These are phyloP conservation scores for Verticillium dahliae DNA, from an alignment of 2,329 filamentous ascomycete species.

Conservation along the genomic window DNA sequence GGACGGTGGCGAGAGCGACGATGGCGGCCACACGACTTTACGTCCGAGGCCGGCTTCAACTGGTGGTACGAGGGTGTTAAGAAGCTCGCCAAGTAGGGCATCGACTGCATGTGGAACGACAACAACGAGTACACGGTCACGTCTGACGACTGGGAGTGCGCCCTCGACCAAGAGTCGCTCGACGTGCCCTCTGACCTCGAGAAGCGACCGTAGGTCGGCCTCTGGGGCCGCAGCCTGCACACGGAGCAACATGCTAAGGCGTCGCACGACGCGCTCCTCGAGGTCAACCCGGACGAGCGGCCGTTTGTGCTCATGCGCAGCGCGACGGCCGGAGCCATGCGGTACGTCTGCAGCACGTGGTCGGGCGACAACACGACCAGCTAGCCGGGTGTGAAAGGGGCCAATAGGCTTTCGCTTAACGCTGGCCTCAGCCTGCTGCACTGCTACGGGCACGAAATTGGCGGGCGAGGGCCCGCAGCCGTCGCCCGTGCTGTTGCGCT, in stretches of 20 bases:
- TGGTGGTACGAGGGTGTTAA: conserved; percentile 69
- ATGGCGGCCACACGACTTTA: conserved; percentile 68
- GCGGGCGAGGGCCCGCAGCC: conserved; percentile 67
- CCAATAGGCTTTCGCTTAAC: conserved; percentile 62
- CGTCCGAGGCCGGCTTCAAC: conserved; percentile 56
- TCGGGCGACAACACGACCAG: conserved; percentile 69
- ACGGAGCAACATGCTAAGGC: conserved; percentile 67
- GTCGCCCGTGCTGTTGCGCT: conserved; percentile 62
- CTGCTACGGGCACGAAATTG: conserved; percentile 68
- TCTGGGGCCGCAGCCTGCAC: conserved; percentile 64
- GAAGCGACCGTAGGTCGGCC: conserved; percentile 46
- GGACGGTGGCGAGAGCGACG: conserved; percentile 62
- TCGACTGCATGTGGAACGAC: conserved; percentile 74
- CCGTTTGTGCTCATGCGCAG: conserved; percentile 66
- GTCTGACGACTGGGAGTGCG: conserved; percentile 58
- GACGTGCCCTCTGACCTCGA: conserved; percentile 26
- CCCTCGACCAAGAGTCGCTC: conserved; percentile 37
- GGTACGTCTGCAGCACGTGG: conserved; percentile 67
- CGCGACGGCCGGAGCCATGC: conserved; percentile 63
- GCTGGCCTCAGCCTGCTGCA: conserved; percentile 63
- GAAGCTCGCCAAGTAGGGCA: conserved; percentile 53
- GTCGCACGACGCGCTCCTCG: conserved; percentile 60
- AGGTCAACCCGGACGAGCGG: conserved; percentile 49
- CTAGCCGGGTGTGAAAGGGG: conserved; percentile 67
- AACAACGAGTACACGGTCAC: conserved; percentile 70